Evolutionary conservation across 257 asterid genomes (phyloP), one percentile per base, ranked within the genome.

Genomic region (Phtheirospermum japonicum): DNA sequence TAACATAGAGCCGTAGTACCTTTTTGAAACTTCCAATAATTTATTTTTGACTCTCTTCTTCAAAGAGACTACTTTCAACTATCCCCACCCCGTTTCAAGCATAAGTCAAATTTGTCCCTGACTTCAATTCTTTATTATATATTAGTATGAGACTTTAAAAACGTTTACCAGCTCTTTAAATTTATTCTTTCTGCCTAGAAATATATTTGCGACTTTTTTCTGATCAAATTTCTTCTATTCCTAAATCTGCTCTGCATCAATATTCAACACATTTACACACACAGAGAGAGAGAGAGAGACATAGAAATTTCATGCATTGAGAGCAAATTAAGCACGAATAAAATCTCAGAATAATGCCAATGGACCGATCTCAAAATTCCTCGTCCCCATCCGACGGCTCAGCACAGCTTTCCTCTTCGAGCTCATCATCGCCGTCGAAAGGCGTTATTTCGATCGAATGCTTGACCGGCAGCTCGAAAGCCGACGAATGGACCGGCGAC

Each of bases 401-500:
- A 17, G 8, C 5, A 7, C 28, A 23, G 3, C 1, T 23, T 23
- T 3, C 28, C 28, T 1, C 28, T 23, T 23, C 28, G 28, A 23
- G 28, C 28, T 23, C 28, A 23, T 23, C 28, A 3, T 13, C 49
- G 49, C 5, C 49, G 18, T 23, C 28, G 28, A 23, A 23, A 3
- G 7, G 42, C 42, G 54, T 48, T 9, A 2, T 48, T 9, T 48
- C 54, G 54, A 48, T 48, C 28, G 54, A 48, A 7, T 48, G 54
- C 30, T 9, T 48, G 4, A 48, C 19, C 54, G 54, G 54, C 10
- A 48, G 54, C 54, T 48, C 54, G 4, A 48, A 48, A 19, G 54
- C 30, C 28, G 54, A 48, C 54, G 54, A 48, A 20, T 48, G 54
- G 54, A 48, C 54, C 28, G 54, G 9, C 54, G 54, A 17, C 54